Conservation (phyloP, 1,139 yeast genomes). For the Suhomyces yuchorum region DNA sequence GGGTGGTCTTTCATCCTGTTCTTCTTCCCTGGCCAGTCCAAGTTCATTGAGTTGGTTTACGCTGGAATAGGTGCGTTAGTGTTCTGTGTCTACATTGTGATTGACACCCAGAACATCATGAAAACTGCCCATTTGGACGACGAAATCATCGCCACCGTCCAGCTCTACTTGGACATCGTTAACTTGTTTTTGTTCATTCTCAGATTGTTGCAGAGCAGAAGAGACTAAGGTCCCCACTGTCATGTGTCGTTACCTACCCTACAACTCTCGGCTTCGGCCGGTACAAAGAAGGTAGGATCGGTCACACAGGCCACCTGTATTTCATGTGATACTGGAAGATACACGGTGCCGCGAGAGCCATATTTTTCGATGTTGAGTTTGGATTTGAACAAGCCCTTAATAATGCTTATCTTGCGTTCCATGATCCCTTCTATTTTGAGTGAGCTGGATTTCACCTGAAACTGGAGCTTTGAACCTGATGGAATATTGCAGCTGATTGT, state of each 20-base stretch:
- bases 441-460: conserved; percentile 22
- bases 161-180: conserved; percentile 76
- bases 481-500: conserved; percentile 24
- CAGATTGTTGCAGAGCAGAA: conserved; percentile 59
- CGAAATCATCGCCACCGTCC: conserved; percentile 76
- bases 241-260: too few species aligned
- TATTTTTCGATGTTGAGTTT: conserved; percentile 21
- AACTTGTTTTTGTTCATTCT: conserved; percentile 78
- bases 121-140: conserved; percentile 84
- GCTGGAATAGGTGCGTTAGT: conserved; percentile 74
- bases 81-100: conserved; percentile 70
- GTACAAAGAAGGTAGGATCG: conserved; percentile 16
- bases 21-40: conserved; percentile 61
- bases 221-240: conserved; percentile 27
- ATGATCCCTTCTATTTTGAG: conserved; percentile 20
- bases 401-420: conserved; percentile 20
- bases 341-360: not conserved
- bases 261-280: not conserved
- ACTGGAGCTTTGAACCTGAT: conserved; percentile 26
- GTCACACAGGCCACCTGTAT: conserved; percentile 33
- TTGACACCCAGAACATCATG: conserved; percentile 82
- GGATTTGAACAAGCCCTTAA: not conserved
- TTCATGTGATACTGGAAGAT: conserved; percentile 17
- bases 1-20: conserved; percentile 72
- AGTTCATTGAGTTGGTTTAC: conserved; percentile 60